phyloP scores from a whole-genome alignment of 139 green algal genomes.

The Coccomyxa sp. region DNA sequence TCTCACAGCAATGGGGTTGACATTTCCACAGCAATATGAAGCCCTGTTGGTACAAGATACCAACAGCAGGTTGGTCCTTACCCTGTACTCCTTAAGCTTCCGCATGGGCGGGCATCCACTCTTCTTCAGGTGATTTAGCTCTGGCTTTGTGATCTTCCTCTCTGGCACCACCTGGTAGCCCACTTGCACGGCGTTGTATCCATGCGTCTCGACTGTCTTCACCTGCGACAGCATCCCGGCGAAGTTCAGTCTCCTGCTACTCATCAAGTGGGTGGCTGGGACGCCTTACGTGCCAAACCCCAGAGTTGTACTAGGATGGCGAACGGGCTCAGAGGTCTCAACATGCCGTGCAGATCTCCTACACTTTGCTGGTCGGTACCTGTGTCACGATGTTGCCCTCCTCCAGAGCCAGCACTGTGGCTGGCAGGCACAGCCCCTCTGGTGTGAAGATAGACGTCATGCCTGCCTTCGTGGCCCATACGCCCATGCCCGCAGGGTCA shows the following conservation, averaged over 20 bases:
- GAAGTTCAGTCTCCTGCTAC: no score
- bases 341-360: no score
- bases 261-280: no score
- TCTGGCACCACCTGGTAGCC: slow-evolving; percentile 72
- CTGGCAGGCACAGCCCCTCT: slow-evolving; percentile 76
- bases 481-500: slow-evolving; percentile 61
- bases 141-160: slow-evolving; percentile 86
- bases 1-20: no score
- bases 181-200: slow-evolving; percentile 91
- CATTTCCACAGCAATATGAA: no score
- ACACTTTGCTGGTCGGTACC: no score
- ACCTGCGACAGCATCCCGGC: no score
- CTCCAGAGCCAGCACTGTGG: slow-evolving; percentile 90
- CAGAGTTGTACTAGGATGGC: no score
- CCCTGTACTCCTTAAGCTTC: slow-evolving; percentile 91
- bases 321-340: no score
- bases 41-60: no score
- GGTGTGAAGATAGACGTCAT: slow-evolving; percentile 94
- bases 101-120: slow-evolving; percentile 65
- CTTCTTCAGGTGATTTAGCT: slow-evolving; percentile 92
- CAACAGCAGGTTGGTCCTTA: no score
- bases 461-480: slow-evolving; percentile 94
- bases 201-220: slow-evolving; percentile 88
- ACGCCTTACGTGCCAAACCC: no score
- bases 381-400: slow-evolving; percentile 90